phyloP scores from a whole-genome alignment of 768 basidiomycete species.

The Crassisporium funariophilum region DNA sequence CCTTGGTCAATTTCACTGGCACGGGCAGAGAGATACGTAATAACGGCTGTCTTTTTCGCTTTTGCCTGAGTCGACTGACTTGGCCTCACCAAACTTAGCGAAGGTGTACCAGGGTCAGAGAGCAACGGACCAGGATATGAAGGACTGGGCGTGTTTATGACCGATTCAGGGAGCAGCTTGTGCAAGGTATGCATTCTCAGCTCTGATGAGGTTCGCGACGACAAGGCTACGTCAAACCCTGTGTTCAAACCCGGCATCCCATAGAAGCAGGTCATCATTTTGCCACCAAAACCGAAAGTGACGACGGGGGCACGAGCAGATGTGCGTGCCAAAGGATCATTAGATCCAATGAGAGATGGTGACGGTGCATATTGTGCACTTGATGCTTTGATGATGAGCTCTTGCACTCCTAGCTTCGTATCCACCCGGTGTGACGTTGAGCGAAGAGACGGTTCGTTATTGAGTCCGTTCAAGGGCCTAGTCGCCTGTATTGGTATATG shows the following conservation, averaged over 20 bases:
- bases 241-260: conserved; percentile 63
- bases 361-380: conserved; percentile 79
- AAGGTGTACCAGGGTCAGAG: conserved; percentile 68
- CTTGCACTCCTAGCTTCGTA: conserved; percentile 27
- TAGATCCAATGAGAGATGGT: conserved; percentile 77
- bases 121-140: conserved; percentile 89
- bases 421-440: conserved; percentile 11
- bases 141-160: conserved; percentile 51
- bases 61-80: conserved; percentile 68
- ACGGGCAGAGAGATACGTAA: conserved; percentile 76
- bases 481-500: conserved; percentile 3
- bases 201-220: conserved; percentile 68
- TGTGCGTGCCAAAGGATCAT: conserved; percentile 79
- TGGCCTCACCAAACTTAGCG: conserved; percentile 70
- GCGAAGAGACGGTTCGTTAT: conserved; percentile 13
- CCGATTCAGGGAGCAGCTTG: conserved; percentile 69
- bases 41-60: conserved; percentile 78
- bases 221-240: conserved; percentile 77
- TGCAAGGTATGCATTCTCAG: conserved; percentile 70
- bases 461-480: neutral
- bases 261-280: conserved; percentile 87
- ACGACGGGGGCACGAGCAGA: conserved; percentile 75
- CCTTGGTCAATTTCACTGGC: conserved; percentile 78
- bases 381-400: conserved; percentile 37
- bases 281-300: conserved; percentile 94